Evolutionary conservation across 2,329 filamentous ascomycete species (phyloP).

Genomic region (Fusarium sublunatum): DNA sequence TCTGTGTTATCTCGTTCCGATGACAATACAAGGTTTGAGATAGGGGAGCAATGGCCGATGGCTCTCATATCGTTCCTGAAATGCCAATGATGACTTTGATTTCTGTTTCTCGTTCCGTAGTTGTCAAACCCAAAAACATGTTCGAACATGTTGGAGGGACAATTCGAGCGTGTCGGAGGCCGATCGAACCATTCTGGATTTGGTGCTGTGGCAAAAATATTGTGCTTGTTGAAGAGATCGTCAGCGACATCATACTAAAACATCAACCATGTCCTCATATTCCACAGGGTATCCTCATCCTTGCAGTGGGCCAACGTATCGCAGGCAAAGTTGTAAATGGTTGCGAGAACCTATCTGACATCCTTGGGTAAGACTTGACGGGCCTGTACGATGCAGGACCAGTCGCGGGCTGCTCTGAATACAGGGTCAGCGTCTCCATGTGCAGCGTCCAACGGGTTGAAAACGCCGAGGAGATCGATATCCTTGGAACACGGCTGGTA

Average conservation of each 20-base stretch:
- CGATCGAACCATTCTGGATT: constrained; percentile 44
- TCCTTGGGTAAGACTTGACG: constrained; percentile 41
- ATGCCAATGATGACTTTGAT: not conserved
- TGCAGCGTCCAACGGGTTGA: constrained; percentile 37
- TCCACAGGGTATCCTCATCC: constrained; percentile 35
- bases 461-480: constrained; percentile 36
- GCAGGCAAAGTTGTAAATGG: constrained; percentile 48
- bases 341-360: constrained; percentile 49
- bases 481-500: constrained; percentile 48
- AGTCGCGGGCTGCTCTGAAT: constrained; percentile 47
- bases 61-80: not conserved
- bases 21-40: not conserved
- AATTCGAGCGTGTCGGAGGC: constrained; percentile 12
- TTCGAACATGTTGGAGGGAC: not conserved
- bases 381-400: constrained; percentile 49
- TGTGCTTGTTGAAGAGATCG: constrained; percentile 36
- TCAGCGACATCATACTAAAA: constrained; percentile 46
- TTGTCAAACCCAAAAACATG: no score
- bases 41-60: not conserved
- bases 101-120: no score
- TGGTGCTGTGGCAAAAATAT: constrained; percentile 32
- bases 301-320: constrained; percentile 41
- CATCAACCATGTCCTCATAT: constrained; percentile 47
- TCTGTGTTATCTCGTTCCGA: constrained; percentile 5
- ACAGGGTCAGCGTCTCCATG: constrained; percentile 41